These are phyloP conservation scores for Hymenoscyphus scutula DNA, from an alignment of 2,329 filamentous ascomycete genomes.

Conservation along the genomic window DNA sequence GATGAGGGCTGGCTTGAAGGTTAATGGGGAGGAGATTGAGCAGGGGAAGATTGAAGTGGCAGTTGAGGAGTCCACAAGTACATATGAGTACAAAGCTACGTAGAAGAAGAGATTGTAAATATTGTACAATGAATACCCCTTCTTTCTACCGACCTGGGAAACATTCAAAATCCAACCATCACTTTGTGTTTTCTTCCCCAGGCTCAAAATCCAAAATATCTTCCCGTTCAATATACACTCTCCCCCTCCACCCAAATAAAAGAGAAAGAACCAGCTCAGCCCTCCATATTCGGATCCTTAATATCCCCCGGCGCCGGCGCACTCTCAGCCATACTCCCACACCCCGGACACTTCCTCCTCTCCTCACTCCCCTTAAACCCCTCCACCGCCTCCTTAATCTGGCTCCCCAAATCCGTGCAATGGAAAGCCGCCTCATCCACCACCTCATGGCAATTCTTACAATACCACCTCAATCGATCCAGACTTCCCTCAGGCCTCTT, in stretches of 20 bases:
- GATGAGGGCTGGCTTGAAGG: slow-evolving; percentile 78
- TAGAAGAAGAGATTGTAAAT: slow-evolving; percentile 25
- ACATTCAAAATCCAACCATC: neutral
- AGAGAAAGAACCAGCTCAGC: slow-evolving; percentile 1
- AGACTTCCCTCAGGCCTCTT: slow-evolving; percentile 65
- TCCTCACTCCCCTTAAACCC: slow-evolving; percentile 69
- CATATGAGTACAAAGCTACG: slow-evolving; percentile 75
- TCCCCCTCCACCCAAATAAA: neutral
- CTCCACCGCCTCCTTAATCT: slow-evolving; percentile 91
- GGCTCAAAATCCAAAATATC: neutral
- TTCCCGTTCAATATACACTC: neutral
- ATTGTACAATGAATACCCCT: slow-evolving; percentile 13
- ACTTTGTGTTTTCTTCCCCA: neutral
- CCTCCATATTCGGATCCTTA: slow-evolving; percentile 53
- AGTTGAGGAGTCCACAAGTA: slow-evolving; percentile 74
- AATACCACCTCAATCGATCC: slow-evolving; percentile 91
- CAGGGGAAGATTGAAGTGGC: slow-evolving; percentile 81
- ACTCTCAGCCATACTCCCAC: slow-evolving; percentile 72
- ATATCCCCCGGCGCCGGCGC: slow-evolving; percentile 61
- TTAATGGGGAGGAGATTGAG: slow-evolving; percentile 78
- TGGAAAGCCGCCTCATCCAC: slow-evolving; percentile 87
- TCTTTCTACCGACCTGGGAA: neutral
- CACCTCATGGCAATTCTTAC: slow-evolving; percentile 62
- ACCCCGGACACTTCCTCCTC: slow-evolving; percentile 72
- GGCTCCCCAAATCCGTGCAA: slow-evolving; percentile 85